A percentile compares a stretch with the other conserved stretches of the same genome.
phyloP scores from a whole-genome alignment of 2,329 filamentous ascomycete genomes.

The Aschersonia sp. region DNA sequence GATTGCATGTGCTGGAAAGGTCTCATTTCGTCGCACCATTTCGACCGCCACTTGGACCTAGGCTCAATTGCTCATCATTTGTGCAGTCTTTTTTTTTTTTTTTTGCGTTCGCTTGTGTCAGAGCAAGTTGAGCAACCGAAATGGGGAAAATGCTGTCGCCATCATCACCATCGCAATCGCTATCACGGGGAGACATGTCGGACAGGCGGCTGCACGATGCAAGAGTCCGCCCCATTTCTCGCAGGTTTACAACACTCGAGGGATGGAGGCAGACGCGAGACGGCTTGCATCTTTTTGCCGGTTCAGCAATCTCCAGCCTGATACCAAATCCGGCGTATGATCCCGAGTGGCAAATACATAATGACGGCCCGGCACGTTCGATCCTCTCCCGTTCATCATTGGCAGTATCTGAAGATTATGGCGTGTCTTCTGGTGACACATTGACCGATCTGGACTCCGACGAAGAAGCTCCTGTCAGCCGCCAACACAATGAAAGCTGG shows the following conservation, averaged over 20 bases:
- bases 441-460: too few species aligned
- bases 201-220: background rate
- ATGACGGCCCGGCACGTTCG: background rate
- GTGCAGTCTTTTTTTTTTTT: too few species aligned
- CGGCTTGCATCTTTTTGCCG: background rate
- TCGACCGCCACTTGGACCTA: too few species aligned
- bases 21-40: too few species aligned
- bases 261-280: slow-evolving; percentile 1
- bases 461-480: too few species aligned
- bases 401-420: too few species aligned
- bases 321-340: slow-evolving; percentile 3
- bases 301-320: background rate
- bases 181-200: background rate
- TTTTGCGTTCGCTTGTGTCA: too few species aligned
- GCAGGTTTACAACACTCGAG: slow-evolving; percentile 1
- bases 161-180: background rate
- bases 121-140: too few species aligned
- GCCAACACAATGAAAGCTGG: background rate
- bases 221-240: background rate
- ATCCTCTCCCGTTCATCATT: background rate
- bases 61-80: too few species aligned
- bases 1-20: too few species aligned
- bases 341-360: background rate
- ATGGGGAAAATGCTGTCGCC: background rate
- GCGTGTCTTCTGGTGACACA: too few species aligned